phyloP scores from a whole-genome alignment of 2,329 filamentous ascomycete genomes.

The Diaporthe batatas region DNA sequence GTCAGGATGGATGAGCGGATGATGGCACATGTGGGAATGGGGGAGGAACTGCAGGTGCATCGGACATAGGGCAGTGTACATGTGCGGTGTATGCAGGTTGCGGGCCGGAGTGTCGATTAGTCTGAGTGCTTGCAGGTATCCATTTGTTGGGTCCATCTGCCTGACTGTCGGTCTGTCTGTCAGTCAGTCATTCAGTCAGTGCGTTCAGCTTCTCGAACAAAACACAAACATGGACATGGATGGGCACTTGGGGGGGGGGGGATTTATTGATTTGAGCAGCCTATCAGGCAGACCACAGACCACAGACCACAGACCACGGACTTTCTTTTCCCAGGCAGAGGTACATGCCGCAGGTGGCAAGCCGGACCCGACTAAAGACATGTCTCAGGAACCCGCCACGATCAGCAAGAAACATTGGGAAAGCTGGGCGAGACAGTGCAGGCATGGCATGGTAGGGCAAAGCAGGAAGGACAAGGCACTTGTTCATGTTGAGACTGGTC shows the following conservation, averaged over 20 bases:
- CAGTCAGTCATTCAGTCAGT: not conserved
- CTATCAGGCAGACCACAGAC: not conserved
- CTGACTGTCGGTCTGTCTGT: not conserved
- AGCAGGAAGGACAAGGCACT: constrained; percentile 12
- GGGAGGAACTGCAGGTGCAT: constrained; percentile 19
- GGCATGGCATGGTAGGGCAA: not conserved
- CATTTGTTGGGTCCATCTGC: constrained; percentile 7
- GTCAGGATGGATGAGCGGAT: not conserved
- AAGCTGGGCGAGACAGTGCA: constrained; percentile 19
- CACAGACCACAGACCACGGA: not conserved
- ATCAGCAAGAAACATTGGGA: constrained; percentile 12
- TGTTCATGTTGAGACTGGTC: constrained; percentile 31
- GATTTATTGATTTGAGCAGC: not conserved
- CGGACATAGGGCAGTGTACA: not conserved
- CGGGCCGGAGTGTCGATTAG: constrained; percentile 6
- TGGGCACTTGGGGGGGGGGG: not conserved
- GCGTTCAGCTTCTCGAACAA: constrained; percentile 12
- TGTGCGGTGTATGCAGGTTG: not conserved
- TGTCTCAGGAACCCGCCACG: constrained; percentile 32
- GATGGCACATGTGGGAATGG: not conserved
- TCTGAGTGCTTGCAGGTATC: constrained; percentile 25
- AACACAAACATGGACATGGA: not conserved
- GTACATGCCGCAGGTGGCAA: not conserved
- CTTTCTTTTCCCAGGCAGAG: not conserved
- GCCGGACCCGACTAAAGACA: constrained; percentile 20